Percentiles rank a stretch among this genome's conserved stretches.
Evolutionary conservation across 768 basidiomycete species (phyloP).

Genomic region (Hygrophorus russula): DNA sequence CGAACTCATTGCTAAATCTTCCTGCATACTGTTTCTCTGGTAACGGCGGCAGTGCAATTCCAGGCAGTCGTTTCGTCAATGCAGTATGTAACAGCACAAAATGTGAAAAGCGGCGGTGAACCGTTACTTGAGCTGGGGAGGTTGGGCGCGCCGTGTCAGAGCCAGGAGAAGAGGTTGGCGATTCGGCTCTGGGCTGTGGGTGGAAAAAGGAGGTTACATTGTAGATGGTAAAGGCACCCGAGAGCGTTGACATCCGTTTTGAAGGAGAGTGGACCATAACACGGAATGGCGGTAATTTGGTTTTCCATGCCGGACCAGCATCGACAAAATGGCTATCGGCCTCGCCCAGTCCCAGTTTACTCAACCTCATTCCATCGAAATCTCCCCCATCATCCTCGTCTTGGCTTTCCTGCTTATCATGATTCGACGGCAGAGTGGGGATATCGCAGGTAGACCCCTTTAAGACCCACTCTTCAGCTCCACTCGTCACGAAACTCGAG

Average conservation of each 20-base stretch:
- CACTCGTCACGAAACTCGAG: constrained; percentile 76
- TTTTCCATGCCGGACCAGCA: constrained; percentile 59
- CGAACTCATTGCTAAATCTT: constrained; percentile 69
- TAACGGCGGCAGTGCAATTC: constrained; percentile 68
- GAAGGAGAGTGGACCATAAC: constrained; percentile 73
- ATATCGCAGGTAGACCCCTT: constrained; percentile 39
- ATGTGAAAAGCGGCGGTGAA: constrained; percentile 76
- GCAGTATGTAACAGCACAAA: constrained; percentile 72
- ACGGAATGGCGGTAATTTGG: constrained; percentile 61
- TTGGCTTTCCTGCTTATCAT: constrained; percentile 20
- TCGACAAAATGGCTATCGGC: constrained; percentile 65
- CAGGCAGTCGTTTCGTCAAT: constrained; percentile 56
- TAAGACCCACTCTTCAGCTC: constrained; percentile 77
- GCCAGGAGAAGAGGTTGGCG: constrained; percentile 8
- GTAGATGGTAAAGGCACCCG: constrained; percentile 68
- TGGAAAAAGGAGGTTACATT: constrained; percentile 66
- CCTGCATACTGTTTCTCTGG: constrained; percentile 83
- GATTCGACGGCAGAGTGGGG: constrained; percentile 13
- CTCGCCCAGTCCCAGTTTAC: constrained; percentile 35
- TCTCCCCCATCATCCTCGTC: constrained; percentile 32
- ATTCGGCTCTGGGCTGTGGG: constrained; percentile 13
- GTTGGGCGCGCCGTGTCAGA: constrained; percentile 14
- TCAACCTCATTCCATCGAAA: constrained; percentile 23
- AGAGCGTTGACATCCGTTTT: constrained; percentile 55
- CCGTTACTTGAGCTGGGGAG: constrained; percentile 50